phyloP scores from a whole-genome alignment of 2,329 filamentous ascomycete species.

The Diaporthe citrichinensis region DNA sequence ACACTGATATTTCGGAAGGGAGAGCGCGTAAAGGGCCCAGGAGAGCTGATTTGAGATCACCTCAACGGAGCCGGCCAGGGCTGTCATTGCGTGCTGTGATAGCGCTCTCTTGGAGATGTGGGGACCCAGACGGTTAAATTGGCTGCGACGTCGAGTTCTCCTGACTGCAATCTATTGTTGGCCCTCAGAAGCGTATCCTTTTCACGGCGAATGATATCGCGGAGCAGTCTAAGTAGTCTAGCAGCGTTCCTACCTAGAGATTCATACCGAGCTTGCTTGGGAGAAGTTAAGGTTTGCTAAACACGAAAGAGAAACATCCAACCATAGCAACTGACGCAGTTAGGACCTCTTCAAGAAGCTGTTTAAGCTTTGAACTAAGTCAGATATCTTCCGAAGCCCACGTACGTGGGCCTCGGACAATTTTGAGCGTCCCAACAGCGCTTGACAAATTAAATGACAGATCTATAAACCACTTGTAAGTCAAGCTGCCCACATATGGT shows the following conservation, averaged over 20 bases:
- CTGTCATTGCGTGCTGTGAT: neutral
- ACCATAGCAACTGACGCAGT: neutral
- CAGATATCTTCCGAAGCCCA: neutral
- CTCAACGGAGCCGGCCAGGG: conserved; percentile 2
- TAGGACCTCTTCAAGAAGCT: neutral
- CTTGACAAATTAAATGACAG: neutral
- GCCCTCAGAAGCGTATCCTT: neutral
- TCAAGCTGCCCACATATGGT: too few species aligned
- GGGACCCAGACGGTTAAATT: neutral
- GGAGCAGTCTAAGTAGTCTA: neutral
- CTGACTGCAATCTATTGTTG: neutral
- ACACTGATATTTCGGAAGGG: neutral
- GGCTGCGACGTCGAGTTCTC: neutral
- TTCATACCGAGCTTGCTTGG: neutral
- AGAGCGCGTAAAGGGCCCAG: neutral
- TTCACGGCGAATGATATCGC: neutral
- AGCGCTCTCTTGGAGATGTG: conserved; percentile 1
- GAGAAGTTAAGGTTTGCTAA: neutral
- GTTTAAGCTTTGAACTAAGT: neutral
- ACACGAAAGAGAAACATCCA: neutral
- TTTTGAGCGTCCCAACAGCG: neutral
- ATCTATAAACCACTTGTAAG: neutral
- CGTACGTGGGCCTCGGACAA: neutral
- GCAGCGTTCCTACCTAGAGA: neutral
- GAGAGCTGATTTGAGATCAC: conserved; percentile 10